Evolutionary conservation across 176 grass and related monocot genomes (phyloP).

Genomic region (Olyra latifolia): DNA sequence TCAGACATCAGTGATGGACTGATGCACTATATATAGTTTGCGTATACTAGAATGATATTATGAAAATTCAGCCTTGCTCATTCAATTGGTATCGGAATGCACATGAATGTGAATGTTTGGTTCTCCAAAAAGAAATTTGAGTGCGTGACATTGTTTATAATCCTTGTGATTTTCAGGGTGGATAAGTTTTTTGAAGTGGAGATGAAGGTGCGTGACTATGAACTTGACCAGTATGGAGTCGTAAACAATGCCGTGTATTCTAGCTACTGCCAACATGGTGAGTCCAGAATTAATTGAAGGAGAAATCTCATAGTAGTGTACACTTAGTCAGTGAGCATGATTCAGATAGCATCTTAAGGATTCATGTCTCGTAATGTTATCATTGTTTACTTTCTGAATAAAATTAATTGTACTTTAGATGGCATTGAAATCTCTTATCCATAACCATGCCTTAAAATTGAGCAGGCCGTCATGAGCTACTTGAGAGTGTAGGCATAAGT

Average conservation of each 20-base stretch:
- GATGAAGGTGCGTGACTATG: conserved; percentile 83
- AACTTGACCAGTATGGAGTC: conserved; percentile 89
- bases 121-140: background rate
- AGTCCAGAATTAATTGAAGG: background rate
- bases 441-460: conserved; percentile 17
- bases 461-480: conserved; percentile 75
- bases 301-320: background rate
- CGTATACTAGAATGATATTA: background rate
- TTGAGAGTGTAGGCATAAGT: conserved; percentile 64
- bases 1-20: background rate
- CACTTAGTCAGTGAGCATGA: background rate
- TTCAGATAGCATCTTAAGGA: background rate
- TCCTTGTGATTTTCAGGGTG: conserved; percentile 36
- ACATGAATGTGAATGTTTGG: background rate
- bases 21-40: background rate
- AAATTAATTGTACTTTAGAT: background rate
- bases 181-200: conserved; percentile 66
- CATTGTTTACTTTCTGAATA: background rate
- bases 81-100: background rate
- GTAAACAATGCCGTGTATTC: conserved; percentile 92
- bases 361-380: background rate
- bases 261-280: conserved; percentile 93
- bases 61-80: background rate
- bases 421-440: background rate
- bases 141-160: background rate